phyloP scores from a whole-genome alignment of 768 basidiomycete species.

The Tulasnella sp. region DNA sequence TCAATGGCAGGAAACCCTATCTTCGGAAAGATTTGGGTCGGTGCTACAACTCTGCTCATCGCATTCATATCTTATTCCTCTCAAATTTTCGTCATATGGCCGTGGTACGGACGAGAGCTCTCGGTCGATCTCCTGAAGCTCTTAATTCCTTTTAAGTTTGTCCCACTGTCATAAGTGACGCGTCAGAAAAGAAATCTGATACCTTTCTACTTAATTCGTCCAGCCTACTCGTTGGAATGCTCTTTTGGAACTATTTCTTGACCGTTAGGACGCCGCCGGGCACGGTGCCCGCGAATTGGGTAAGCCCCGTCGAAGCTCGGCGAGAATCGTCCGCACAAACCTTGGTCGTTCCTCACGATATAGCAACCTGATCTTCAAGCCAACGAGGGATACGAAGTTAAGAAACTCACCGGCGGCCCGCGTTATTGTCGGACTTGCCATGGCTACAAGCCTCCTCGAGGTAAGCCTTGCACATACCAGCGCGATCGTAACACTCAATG shows the following conservation, averaged over 20 bases:
- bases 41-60: slow-evolving; percentile 58
- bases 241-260: slow-evolving; percentile 83
- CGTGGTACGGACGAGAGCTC: slow-evolving; percentile 74
- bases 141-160: slow-evolving; percentile 84
- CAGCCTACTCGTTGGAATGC: slow-evolving; percentile 62
- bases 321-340: not conserved
- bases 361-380: slow-evolving; percentile 64
- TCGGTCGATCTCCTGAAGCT: slow-evolving; percentile 64
- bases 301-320: slow-evolving; percentile 21
- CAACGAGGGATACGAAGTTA: slow-evolving; percentile 75
- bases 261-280: slow-evolving; percentile 82
- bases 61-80: slow-evolving; percentile 81
- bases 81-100: slow-evolving; percentile 85
- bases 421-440: slow-evolving; percentile 82
- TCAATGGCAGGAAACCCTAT: slow-evolving; percentile 3
- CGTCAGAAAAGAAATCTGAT: not conserved
- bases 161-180: not conserved
- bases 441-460: slow-evolving; percentile 69
- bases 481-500: slow-evolving; percentile 13
- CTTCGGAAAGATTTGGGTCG: slow-evolving; percentile 30
- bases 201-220: not conserved
- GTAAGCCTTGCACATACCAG: slow-evolving; percentile 14
- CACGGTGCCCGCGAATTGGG: slow-evolving; percentile 66
- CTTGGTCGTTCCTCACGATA: slow-evolving; percentile 1
- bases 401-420: slow-evolving; percentile 71